Conservation (phyloP, 2,329 filamentous ascomycete species). For the Botrytis sinoallii region DNA sequence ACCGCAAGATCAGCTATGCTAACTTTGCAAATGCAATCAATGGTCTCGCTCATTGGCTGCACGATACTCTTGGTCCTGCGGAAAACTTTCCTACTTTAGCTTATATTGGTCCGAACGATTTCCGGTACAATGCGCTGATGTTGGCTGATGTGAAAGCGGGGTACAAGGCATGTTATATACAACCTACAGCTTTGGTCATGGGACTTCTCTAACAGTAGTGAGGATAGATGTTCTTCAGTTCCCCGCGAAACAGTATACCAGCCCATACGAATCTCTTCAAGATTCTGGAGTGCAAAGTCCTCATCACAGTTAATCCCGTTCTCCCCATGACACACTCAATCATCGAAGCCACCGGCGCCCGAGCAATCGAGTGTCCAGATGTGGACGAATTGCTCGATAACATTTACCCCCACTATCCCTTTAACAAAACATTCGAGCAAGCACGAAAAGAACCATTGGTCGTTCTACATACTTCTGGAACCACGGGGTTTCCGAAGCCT, state of each 20-base stretch:
- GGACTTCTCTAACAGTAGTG: background rate
- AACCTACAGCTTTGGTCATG: background rate
- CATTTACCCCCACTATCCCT: background rate
- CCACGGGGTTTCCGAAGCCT: background rate
- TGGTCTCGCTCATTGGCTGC: background rate
- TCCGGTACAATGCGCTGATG: background rate
- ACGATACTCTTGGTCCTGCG: background rate
- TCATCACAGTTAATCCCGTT: background rate
- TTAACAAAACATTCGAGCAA: background rate
- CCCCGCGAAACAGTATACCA: background rate
- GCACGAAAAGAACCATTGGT: background rate
- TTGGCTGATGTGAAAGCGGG: background rate
- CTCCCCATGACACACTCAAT: background rate
- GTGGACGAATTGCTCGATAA: background rate
- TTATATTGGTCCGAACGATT: background rate
- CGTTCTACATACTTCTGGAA: background rate
- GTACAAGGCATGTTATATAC: background rate
- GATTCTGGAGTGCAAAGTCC: background rate
- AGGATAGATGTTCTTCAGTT: background rate
- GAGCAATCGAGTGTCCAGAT: background rate
- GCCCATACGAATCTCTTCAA: background rate
- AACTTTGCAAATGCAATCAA: background rate
- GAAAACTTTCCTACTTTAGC: background rate
- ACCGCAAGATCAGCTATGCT: background rate
- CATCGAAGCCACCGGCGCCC: background rate